These are phyloP conservation scores for Phytophthora tentaculata DNA, from an alignment of 352 stramenopile genomes.

Conservation along the genomic window DNA sequence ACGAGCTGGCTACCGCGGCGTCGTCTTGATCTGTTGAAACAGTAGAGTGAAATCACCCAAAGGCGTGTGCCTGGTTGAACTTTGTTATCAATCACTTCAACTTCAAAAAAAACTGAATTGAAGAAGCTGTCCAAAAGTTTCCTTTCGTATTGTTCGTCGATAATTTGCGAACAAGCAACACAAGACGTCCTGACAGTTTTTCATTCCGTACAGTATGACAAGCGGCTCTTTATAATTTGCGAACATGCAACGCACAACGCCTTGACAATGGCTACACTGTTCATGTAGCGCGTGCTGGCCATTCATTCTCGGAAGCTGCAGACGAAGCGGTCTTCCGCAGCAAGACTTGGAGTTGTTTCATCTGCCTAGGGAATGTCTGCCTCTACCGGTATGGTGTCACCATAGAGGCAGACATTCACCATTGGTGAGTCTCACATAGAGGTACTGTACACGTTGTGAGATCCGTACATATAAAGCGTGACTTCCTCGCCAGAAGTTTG, in stretches of 20 bases:
- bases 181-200: not conserved
- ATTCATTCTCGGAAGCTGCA: conserved; percentile 24
- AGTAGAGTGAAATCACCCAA: conserved; percentile 11
- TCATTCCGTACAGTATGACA: conserved; percentile 1
- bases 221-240: conserved; percentile 7
- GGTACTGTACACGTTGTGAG: not conserved
- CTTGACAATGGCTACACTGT: conserved; percentile 3
- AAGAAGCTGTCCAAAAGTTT: too few relatives aligned
- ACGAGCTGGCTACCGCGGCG: conserved; percentile 12
- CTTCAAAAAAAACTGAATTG: too few relatives aligned
- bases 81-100: too few relatives aligned
- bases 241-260: conserved; percentile 10
- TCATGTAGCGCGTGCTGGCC: conserved; percentile 18
- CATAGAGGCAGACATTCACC: too few relatives aligned
- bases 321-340: conserved; percentile 19
- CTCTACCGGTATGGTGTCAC: too few relatives aligned
- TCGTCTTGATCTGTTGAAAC: conserved; percentile 29
- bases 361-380: conserved; percentile 9
- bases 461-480: not conserved
- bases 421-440: too few relatives aligned
- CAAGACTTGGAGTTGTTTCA: conserved; percentile 10
- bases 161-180: too few relatives aligned
- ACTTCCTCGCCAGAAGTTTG: not conserved
- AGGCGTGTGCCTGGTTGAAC: too few relatives aligned
- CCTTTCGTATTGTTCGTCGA: not conserved